Base-by-base conservation (phyloP, 139 green algal species). In the Marvania coccoides region DNA sequence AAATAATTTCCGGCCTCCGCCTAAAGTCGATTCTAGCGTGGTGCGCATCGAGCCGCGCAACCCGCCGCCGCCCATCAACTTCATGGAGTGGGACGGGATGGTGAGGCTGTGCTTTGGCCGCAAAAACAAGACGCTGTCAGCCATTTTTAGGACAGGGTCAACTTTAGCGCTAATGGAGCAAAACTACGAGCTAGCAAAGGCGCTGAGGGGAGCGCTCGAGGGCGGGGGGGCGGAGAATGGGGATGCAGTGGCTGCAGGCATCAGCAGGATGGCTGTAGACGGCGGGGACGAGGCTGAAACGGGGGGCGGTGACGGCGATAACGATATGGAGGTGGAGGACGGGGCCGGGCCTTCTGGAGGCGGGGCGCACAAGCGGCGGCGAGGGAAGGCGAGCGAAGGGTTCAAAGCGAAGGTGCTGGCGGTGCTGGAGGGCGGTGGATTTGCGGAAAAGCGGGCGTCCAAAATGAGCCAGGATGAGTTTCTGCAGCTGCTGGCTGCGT, bases 391-490 rank as follows among this genome's bases (percentile, higher is more conserved):
- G 39, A 78, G 30, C 15, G 80, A 87, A 19, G 87, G 83, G 63
- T 95, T 95, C 72, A 95, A 92, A 64, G 69, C 79, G 10, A 71
- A 82, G 31, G 73, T 94, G 13, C 34, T 85, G 57, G 58, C 68
- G n/a, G 79, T 98, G 45, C 69, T 96, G 65, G 51, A 70, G 34
- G 66, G 66, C 3, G 70, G 70, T 3, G 85, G 79, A 7, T 94
- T 88, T 72, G 79, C 82, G 7, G 79, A 92, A 24, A 88, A 77
- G 73, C 80, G 91, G 9, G 77, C 86, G 23, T 80, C 85, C 36
- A 99, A 99, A 73, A 86, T 99, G 84, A 77, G 57, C 6, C 88
- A 98, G 69, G 95, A 98, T 47, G 89, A 99, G 33, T 95, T 99
- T 63, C 68, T 99, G 54, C 38, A 40, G 5, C 69, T 99, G 56